Evolutionary conservation across 2,329 filamentous ascomycete species (phyloP).

Genomic region (Chrysoporthe austroafricana): DNA sequence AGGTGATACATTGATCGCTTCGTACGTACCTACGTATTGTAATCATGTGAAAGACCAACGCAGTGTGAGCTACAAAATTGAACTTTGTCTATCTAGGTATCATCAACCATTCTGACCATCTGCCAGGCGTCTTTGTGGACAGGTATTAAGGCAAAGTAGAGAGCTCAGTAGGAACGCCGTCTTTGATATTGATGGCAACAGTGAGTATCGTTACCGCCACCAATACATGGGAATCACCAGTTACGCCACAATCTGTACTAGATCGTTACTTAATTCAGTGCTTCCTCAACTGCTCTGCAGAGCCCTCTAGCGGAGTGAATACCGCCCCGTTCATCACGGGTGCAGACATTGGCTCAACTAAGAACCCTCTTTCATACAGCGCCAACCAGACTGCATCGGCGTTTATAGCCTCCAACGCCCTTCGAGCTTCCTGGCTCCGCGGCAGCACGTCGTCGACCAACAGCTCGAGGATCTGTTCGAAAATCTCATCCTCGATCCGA

Average conservation of each 20-base stretch:
- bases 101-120: too few species aligned
- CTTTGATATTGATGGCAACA: too few species aligned
- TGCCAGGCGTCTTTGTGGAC: too few species aligned
- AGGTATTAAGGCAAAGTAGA: too few species aligned
- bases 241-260: background rate
- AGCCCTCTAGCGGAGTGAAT: constrained; percentile 38
- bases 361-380: constrained; percentile 50
- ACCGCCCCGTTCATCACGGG: constrained; percentile 49
- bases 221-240: background rate
- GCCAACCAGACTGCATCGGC: constrained; percentile 78
- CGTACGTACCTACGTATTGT: too few species aligned
- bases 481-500: constrained; percentile 66
- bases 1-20: too few species aligned
- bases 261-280: background rate
- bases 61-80: too few species aligned
- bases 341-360: constrained; percentile 40
- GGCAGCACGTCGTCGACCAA: constrained; percentile 57
- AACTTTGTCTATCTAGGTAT: too few species aligned
- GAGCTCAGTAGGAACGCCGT: too few species aligned
- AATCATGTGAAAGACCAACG: too few species aligned
- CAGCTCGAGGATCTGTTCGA: constrained; percentile 72
- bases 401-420: constrained; percentile 67
- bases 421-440: constrained; percentile 51
- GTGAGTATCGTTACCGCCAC: too few species aligned
- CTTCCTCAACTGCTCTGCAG: background rate